Conservation (phyloP, 352 stramenopile genomes). For the Globisporangium abappressorium region DNA sequence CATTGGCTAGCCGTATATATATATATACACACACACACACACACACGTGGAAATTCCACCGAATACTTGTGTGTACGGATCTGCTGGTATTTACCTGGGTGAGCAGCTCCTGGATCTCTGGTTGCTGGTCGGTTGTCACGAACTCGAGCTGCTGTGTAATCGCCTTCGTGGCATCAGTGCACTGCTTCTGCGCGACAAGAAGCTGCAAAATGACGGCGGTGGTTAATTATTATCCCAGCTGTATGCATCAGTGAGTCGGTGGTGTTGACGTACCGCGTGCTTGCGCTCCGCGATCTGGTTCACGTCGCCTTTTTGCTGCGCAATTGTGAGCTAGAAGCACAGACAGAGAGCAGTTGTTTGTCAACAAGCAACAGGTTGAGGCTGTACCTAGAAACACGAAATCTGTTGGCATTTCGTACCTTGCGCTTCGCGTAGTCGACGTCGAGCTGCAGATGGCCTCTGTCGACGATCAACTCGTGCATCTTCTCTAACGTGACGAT, state of each 20-base stretch:
- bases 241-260: not conserved
- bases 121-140: conserved; percentile 24
- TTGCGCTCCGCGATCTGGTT: conserved; percentile 59
- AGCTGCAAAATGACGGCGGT: not conserved
- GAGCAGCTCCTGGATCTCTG: conserved; percentile 25
- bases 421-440: conserved; percentile 71
- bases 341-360: not conserved
- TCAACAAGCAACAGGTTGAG: not conserved
- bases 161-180: conserved; percentile 6
- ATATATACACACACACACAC: not conserved
- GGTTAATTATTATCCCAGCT: not conserved
- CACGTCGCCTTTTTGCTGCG: conserved; percentile 57
- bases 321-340: conserved; percentile 36
- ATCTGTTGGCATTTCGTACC: conserved; percentile 19
- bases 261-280: conserved; percentile 31
- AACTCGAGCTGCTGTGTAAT: conserved; percentile 25
- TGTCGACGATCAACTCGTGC: conserved; percentile 37
- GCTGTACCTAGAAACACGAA: no score
- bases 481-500: conserved; percentile 38
- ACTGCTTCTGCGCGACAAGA: conserved; percentile 10
- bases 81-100: conserved; percentile 17
- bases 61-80: no score
- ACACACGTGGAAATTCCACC: not conserved
- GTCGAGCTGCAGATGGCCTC: conserved; percentile 52
- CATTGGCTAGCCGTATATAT: no score